Percentiles rank a stretch among this genome's conserved stretches.
These are phyloP conservation scores for Myochromella boudieri DNA, from an alignment of 768 basidiomycete genomes.

Conservation along the genomic window DNA sequence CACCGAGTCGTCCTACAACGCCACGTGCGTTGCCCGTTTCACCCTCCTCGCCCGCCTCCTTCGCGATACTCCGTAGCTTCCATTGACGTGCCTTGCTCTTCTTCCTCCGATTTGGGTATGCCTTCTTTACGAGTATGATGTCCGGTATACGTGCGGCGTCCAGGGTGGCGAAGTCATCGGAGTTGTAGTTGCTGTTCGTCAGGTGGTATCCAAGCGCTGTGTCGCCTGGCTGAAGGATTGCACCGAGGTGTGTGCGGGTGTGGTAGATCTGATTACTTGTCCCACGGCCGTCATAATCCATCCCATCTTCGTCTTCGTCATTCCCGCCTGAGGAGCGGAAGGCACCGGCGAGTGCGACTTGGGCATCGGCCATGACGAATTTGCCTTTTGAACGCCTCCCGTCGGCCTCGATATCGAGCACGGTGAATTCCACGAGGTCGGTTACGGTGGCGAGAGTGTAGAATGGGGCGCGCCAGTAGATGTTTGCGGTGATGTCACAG, in stretches of 20 bases:
- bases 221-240: slow-evolving; percentile 89
- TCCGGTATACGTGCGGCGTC: slow-evolving; percentile 75
- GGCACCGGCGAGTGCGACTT: slow-evolving; percentile 83
- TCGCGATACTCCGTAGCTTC: slow-evolving; percentile 90
- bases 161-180: slow-evolving; percentile 75
- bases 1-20: slow-evolving; percentile 88
- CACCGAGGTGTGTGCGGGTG: slow-evolving; percentile 95
- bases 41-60: slow-evolving; percentile 86
- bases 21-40: slow-evolving; percentile 77
- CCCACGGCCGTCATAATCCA: slow-evolving; percentile 63
- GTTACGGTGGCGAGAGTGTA: slow-evolving; percentile 77
- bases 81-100: slow-evolving; percentile 84
- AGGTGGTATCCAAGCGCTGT: slow-evolving; percentile 90
- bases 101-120: slow-evolving; percentile 91
- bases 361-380: slow-evolving; percentile 76
- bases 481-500: slow-evolving; percentile 72
- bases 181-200: slow-evolving; percentile 90
- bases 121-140: slow-evolving; percentile 91
- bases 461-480: slow-evolving; percentile 94
- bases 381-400: slow-evolving; percentile 60
- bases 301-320: slow-evolving; percentile 45
- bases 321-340: slow-evolving; percentile 52
- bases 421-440: slow-evolving; percentile 92
- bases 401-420: slow-evolving; percentile 91
- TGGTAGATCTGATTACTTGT: slow-evolving; percentile 81